Evolutionary conservation across 345 rosid genomes (phyloP), one percentile per base, ranked within the genome.

Genomic region (Brassica nigra): DNA sequence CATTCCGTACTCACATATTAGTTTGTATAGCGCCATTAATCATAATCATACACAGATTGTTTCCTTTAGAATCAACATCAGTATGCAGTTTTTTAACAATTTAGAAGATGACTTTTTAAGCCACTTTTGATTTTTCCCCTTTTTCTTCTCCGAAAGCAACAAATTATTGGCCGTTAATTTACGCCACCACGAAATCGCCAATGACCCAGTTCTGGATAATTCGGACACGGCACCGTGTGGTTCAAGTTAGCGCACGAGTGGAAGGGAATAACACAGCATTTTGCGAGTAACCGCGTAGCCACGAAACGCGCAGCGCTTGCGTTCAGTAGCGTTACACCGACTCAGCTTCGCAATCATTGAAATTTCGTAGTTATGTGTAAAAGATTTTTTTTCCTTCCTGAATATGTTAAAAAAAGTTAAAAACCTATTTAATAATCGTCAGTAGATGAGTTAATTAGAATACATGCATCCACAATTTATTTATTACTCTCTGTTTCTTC

Each of bases 131-230:
- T 66, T 3, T 2, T 36, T 70, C 49, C 10, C 66, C 15, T 36
- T 9, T n/a, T 79, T 66, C 73, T 73, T 66, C 57, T 73, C 74
- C 63, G 78, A 66, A 80, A 74, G 78, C 75, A 80, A 74, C 78
- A 62, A 71, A 54, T 2, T 1, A 64, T 33, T 36, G 64, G 65
- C 75, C 82, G 78, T 79, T 68, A 49, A 49, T 37, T 67, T 49
- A 80, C 75, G 75, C 59, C 75, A 59, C 75, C 82, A 79, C 78
- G 78, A 61, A 79, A 74, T 10, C 27, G 61, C 49, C 27, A 70
- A 71, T 2, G 77, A 78, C 15, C 12, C 42, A 78, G 71, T 78
- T 39, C 11, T 71, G 66, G 49, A 71, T 64, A 27, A 54, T 49
- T 14, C 16, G 57, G 57, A 49, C 57, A 49, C 57, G 57, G 57